A percentile compares a stretch with the other conserved stretches of the same genome.
phyloP scores from a whole-genome alignment of 2,329 filamentous ascomycete genomes.

The Penicillium sp. region DNA sequence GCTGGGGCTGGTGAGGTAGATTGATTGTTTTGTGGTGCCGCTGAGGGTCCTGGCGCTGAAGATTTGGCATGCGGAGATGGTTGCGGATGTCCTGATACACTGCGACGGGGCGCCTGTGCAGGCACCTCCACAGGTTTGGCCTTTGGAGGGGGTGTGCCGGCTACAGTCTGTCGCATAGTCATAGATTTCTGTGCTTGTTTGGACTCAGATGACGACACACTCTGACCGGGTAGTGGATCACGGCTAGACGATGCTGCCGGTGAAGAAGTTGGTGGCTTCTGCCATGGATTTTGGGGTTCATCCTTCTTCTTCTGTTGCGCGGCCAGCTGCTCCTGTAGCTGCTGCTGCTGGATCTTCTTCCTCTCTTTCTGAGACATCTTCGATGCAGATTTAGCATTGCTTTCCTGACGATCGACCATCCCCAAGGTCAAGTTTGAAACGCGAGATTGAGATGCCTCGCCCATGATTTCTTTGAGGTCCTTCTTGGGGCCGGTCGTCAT shows the following conservation, averaged over 20 bases:
- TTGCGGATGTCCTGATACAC: conserved; percentile 19
- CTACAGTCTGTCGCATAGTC: conserved; percentile 64
- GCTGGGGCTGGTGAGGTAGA: conserved; percentile 31
- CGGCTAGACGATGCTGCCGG: conserved; percentile 16
- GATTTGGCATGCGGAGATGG: conserved; percentile 16
- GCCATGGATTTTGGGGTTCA: conserved; percentile 62
- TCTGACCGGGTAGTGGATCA: conserved; percentile 43
- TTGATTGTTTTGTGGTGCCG: conserved; percentile 22
- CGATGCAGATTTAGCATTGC: conserved; percentile 41
- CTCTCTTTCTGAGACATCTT: conserved; percentile 92
- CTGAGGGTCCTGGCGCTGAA: conserved; percentile 33
- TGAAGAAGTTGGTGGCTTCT: conserved; percentile 43
- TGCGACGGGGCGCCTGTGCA: conserved; percentile 51
- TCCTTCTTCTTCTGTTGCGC: conserved; percentile 40
- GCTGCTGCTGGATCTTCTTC: conserved; percentile 76
- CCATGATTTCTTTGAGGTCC: conserved; percentile 77
- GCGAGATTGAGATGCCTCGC: conserved; percentile 55
- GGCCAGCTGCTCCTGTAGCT: conserved; percentile 49
- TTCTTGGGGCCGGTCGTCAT: conserved; percentile 64
- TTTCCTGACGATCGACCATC: conserved; percentile 50
- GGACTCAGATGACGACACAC: conserved; percentile 14
- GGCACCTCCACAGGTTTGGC: conserved; percentile 37
- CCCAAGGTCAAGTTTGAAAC: conserved; percentile 57
- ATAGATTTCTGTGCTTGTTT: conserved; percentile 48
- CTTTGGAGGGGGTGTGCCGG: conserved; percentile 43